phyloP scores from a whole-genome alignment of 139 green algal species.

The Volvox africanus region DNA sequence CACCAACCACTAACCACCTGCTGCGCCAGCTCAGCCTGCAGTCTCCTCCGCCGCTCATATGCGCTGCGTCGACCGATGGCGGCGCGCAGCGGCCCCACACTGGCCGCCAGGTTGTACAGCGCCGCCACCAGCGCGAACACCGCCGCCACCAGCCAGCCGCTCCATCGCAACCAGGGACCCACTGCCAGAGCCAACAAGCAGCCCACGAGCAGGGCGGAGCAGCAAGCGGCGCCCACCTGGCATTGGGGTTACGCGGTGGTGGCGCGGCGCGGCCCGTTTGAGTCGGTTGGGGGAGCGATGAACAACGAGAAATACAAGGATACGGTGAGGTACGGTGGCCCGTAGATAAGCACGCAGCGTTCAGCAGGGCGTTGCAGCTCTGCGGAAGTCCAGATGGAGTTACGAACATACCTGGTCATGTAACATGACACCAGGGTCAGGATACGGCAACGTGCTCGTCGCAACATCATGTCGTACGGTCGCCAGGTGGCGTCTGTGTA shows the following conservation, averaged over 20 bases:
- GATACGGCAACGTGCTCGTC: background rate
- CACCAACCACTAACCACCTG: constrained; percentile 10
- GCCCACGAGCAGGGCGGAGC: constrained; percentile 2
- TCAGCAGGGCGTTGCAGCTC: too few relatives aligned
- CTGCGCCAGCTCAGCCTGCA: constrained; percentile 33
- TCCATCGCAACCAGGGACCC: constrained; percentile 6
- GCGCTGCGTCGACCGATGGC: constrained; percentile 21
- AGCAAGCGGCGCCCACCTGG: constrained; percentile 31
- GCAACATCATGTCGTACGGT: background rate
- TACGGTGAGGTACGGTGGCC: too few relatives aligned
- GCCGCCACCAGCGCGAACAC: constrained; percentile 4
- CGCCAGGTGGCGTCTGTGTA: background rate
- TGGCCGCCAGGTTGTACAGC: constrained; percentile 15
- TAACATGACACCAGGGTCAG: background rate
- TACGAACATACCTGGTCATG: constrained; percentile 40
- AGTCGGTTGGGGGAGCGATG: background rate
- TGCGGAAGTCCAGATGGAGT: too few relatives aligned
- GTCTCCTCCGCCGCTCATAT: constrained; percentile 26
- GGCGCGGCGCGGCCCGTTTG: too few relatives aligned
- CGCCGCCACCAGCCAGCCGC: background rate
- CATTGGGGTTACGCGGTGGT: too few relatives aligned
- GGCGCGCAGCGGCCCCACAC: background rate
- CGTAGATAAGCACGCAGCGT: too few relatives aligned
- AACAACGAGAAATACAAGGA: background rate
- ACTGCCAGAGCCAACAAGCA: constrained; percentile 30